A percentile compares a stretch with the other conserved stretches of the same genome.
Evolutionary conservation across 73 alveolate species (phyloP).

Genomic region (Diophrys sp.): DNA sequence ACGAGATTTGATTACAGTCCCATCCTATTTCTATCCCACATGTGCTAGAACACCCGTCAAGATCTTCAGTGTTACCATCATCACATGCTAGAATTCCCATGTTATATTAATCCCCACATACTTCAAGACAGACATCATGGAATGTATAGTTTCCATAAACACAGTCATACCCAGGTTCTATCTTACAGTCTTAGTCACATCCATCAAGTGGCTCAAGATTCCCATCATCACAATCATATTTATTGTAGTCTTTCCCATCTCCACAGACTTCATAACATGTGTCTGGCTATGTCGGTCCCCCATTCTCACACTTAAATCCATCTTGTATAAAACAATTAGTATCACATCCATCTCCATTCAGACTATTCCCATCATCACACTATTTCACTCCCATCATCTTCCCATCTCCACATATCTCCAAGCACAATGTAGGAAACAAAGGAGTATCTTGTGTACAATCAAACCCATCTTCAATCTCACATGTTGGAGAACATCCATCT

Average conservation of each 20-base stretch:
- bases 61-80: conserved; percentile 11
- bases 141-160: background rate
- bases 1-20: background rate
- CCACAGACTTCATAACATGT: conserved; percentile 2
- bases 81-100: conserved; percentile 16
- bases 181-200: background rate
- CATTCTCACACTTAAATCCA: background rate
- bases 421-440: background rate
- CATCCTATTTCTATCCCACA: conserved; percentile 10
- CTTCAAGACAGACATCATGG: conserved; percentile 10
- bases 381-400: background rate
- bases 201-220: background rate
- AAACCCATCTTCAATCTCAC: background rate
- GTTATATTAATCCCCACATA: conserved; percentile 19
- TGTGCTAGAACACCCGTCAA: conserved; percentile 7
- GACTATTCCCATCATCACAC: conserved; percentile 27
- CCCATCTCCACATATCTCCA: conserved; percentile 12
- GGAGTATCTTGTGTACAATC: background rate
- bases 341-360: conserved; percentile 20
- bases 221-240: background rate
- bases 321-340: background rate
- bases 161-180: background rate
- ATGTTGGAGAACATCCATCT: background rate
- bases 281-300: background rate
- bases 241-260: background rate